Percentiles rank a stretch among this genome's conserved stretches.
phyloP scores from a whole-genome alignment of 108 stramenopile genomes.

The Cyclostephanos tholiformis region DNA sequence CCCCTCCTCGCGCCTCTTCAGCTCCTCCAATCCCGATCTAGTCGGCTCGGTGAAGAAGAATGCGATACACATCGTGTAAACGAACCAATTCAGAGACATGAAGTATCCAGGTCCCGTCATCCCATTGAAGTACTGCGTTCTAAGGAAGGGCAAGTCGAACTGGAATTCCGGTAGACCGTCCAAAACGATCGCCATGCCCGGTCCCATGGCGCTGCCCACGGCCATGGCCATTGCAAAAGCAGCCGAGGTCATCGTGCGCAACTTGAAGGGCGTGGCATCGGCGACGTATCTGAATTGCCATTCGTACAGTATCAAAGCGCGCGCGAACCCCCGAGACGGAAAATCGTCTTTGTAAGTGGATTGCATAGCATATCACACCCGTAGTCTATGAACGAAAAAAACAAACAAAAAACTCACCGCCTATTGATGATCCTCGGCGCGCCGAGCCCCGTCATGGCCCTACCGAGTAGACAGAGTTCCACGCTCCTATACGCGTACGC shows the following conservation, averaged over 20 bases:
- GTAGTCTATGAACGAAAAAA: background rate
- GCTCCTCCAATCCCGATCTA: conserved; percentile 61
- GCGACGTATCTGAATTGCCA: conserved; percentile 67
- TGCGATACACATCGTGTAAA: conserved; percentile 41
- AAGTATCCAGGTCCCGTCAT: conserved; percentile 75
- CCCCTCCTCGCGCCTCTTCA: conserved; percentile 38
- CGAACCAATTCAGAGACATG: conserved; percentile 60
- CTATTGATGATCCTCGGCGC: conserved; percentile 79
- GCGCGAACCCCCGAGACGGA: no score
- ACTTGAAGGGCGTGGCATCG: conserved; percentile 65
- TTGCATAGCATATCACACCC: no score
- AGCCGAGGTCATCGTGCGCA: conserved; percentile 67
- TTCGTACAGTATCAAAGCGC: background rate
- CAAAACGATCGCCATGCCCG: conserved; percentile 70
- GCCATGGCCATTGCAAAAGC: conserved; percentile 75
- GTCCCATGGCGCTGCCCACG: conserved; percentile 73
- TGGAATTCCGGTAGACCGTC: conserved; percentile 55
- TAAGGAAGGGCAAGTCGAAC: conserved; percentile 57
- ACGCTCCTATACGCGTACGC: conserved; percentile 68
- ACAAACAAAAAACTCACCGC: conserved; percentile 31
- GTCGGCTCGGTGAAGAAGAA: conserved; percentile 56
- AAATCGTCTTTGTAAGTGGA: no score
- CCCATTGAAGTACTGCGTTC: conserved; percentile 59
- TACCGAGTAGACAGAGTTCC: conserved; percentile 69
- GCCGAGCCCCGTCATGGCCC: conserved; percentile 77